Percentiles rank a stretch among this genome's conserved stretches.
phyloP scores from a whole-genome alignment of 345 rosid species.

The Euphorbia pulcherrima region DNA sequence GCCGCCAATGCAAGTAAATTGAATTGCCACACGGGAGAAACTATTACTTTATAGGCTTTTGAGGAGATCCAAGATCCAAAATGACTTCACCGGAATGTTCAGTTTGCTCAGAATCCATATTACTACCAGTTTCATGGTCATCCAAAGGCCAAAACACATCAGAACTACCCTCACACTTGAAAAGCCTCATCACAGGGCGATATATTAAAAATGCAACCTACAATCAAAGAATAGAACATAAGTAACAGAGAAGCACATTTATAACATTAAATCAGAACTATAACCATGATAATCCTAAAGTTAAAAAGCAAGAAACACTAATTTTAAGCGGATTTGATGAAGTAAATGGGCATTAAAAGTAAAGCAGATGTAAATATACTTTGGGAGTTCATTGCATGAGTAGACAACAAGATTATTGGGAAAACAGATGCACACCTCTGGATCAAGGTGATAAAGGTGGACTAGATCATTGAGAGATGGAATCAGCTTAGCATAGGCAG shows the following conservation, averaged over 20 bases:
- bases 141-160: constrained; percentile 89
- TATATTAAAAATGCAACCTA: constrained; percentile 95
- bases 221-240: constrained; percentile 13
- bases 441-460: constrained; percentile 87
- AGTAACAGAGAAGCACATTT: not conserved
- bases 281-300: not conserved
- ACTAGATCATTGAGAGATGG: constrained; percentile 87
- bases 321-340: not conserved
- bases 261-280: not conserved
- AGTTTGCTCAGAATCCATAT: constrained; percentile 41
- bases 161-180: constrained; percentile 62
- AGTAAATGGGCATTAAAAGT: not conserved
- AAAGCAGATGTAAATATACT: not conserved
- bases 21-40: not conserved
- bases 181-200: constrained; percentile 96
- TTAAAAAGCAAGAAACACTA: not conserved
- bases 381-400: not conserved
- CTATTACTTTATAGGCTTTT: constrained; percentile 55
- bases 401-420: not conserved
- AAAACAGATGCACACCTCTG: constrained; percentile 61
- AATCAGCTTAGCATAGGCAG: constrained; percentile 72
- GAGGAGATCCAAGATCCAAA: constrained; percentile 61
- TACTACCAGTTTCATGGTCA: constrained; percentile 38
- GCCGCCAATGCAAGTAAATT: constrained; percentile 16
- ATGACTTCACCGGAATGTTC: constrained; percentile 42